phyloP scores from a whole-genome alignment of 768 basidiomycete species.

The Phlebiopsis gigantea region DNA sequence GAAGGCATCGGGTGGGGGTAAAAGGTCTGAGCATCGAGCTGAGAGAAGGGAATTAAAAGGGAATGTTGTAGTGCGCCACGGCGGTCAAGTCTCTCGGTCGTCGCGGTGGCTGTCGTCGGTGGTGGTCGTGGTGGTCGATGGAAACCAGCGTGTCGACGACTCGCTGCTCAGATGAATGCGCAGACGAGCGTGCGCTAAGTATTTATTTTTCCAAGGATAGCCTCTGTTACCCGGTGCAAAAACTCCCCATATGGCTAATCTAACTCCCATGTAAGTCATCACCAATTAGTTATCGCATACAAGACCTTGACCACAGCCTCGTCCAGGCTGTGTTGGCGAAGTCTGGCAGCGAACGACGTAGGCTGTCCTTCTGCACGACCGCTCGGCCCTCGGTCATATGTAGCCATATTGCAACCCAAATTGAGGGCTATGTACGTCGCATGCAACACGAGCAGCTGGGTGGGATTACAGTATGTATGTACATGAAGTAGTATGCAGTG shows the following conservation, averaged over 20 bases:
- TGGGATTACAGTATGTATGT: neutral
- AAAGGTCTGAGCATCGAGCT: constrained; percentile 16
- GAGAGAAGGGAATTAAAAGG: constrained; percentile 11
- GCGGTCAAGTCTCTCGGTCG: constrained; percentile 10
- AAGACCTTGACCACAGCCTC: neutral
- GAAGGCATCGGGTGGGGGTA: constrained; percentile 14
- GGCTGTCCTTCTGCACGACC: neutral
- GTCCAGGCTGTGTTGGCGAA: constrained; percentile 1
- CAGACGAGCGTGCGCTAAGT: neutral
- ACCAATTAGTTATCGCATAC: neutral
- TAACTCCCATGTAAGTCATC: neutral
- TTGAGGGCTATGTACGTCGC: no score
- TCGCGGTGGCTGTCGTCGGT: constrained; percentile 13
- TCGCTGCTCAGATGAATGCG: constrained; percentile 1
- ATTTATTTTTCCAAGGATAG: constrained; percentile 5
- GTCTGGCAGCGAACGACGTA: neutral
- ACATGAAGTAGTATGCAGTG: neutral
- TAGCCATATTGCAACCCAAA: no score
- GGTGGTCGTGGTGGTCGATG: constrained; percentile 9
- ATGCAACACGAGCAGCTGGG: no score
- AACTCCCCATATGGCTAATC: neutral
- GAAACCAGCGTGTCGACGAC: constrained; percentile 8
- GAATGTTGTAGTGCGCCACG: constrained; percentile 9
- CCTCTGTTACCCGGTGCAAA: neutral
- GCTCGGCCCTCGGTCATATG: neutral